Evolutionary conservation across 202 grass and related monocot species (phyloP), one percentile per base, ranked within the genome.

Genomic region (Panicum virgatum): DNA sequence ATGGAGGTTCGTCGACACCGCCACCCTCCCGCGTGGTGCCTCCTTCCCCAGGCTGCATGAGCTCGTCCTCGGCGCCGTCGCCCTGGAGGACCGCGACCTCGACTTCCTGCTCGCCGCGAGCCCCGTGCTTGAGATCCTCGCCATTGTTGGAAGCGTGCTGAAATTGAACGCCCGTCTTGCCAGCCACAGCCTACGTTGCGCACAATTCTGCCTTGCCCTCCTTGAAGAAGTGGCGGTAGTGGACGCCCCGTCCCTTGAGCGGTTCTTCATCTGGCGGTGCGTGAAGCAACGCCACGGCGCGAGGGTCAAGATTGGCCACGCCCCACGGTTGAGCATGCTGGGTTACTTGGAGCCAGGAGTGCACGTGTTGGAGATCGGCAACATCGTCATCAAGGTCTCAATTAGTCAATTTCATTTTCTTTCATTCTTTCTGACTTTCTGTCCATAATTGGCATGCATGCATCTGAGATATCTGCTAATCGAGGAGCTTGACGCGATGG

Each of bases 101-200:
- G 34, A 79, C n/a, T 71, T 79, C 66, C 11, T 85, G 58, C 57
- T 85, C 58, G 45, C 86, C 46, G 81, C 39, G 1, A 68, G 86
- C 82, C 77, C 86, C 15, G 80, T 56, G 29, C 68, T 88, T 42
- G 71, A 88, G 38, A 73, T 1, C 14, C 85, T 91, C 50, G 29
- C 79, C 23, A 30, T 88, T 36, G 38, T 91, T 20, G 83, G 85
- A 16, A 77, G 32, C 23, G 79, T 72, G 48, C 14, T 29, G 1
- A 20, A 19, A 7, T 23, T 84, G 39, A 3, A 6, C 4, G 75
- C 75, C 12, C 18, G 58, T n/a, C 16, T 77, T 32, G 11, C 16
- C 42, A 77, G 75, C 75, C 9, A 22, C 1, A 77, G 75, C 58
- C 58, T 77, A 20, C 58, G 75, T 3, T 62, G 23, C 11, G 58